A percentile compares a stretch with the other conserved stretches of the same genome.
Conservation (phyloP, 2,329 filamentous ascomycete genomes). For the Cladophialophora bantiana region DNA sequence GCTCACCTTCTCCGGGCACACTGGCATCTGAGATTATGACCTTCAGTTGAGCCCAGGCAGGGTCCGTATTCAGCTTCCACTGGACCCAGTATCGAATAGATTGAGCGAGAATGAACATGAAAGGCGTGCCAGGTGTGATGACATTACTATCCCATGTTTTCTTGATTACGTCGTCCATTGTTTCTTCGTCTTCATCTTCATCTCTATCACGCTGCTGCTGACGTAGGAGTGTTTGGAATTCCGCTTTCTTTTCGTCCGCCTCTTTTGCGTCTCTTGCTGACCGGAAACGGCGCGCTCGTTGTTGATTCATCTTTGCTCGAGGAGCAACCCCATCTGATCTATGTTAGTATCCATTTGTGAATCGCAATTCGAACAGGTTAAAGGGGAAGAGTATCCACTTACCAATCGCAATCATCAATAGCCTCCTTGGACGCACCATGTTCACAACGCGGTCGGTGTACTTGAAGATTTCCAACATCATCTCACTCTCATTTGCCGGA, state of each 20-base stretch:
- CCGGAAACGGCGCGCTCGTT: conserved; percentile 93
- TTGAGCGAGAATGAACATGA: conserved; percentile 93
- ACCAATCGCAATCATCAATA: conserved; percentile 97
- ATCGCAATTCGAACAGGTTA: not conserved
- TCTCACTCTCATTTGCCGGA: conserved; percentile 93
- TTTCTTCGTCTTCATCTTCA: conserved; percentile 62
- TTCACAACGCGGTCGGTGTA: conserved; percentile 99
- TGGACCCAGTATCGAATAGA: conserved; percentile 96
- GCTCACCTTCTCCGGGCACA: conserved; percentile 95
- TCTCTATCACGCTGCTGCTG: conserved; percentile 71
- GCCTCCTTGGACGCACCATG: conserved; percentile 94
- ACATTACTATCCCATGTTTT: conserved; percentile 91
- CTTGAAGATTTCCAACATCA: conserved; percentile 98
- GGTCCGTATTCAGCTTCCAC: conserved; percentile 97
- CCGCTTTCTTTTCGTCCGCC: conserved; percentile 88
- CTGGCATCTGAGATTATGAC: conserved; percentile 98
- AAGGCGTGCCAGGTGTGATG: conserved; percentile 95
- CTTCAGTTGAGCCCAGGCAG: conserved; percentile 94
- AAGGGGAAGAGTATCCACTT: conserved; percentile 42
- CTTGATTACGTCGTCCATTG: conserved; percentile 68
- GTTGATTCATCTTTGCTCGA: conserved; percentile 99
- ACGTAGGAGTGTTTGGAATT: conserved; percentile 83
- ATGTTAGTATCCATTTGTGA: conserved; percentile 17
- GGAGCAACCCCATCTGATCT: conserved; percentile 87
- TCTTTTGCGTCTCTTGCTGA: conserved; percentile 93